A percentile compares a stretch with the other conserved stretches of the same genome.
Evolutionary conservation across 441 rosid species (phyloP).

Genomic region (Theobroma grandiflorum): DNA sequence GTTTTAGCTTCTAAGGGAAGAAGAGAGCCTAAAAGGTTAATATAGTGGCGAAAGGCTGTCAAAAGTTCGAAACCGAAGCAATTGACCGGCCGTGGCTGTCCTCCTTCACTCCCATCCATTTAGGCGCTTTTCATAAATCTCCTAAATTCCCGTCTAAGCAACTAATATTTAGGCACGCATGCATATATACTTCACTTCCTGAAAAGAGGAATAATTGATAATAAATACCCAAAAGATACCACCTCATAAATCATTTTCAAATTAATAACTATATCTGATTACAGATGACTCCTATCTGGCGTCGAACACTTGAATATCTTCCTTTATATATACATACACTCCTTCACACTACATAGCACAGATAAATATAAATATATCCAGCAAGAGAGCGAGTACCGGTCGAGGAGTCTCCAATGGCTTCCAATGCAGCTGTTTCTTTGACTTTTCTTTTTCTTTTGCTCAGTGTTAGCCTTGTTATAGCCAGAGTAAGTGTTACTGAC

Average conservation of each 20-base stretch:
- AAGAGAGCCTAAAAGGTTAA: neutral
- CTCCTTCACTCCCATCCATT: neutral
- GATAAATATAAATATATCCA: neutral
- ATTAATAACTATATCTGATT: neutral
- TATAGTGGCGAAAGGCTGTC: slow-evolving; percentile 9
- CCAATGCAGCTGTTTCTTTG: slow-evolving; percentile 34
- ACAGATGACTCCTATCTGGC: slow-evolving; percentile 53
- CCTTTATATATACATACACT: slow-evolving; percentile 22
- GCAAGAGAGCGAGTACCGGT: neutral
- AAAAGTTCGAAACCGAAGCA: slow-evolving; percentile 30
- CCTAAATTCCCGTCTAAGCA: slow-evolving; percentile 20
- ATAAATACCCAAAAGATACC: neutral
- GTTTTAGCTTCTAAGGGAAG: slow-evolving; percentile 7
- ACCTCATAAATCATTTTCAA: neutral
- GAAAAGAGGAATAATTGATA: neutral
- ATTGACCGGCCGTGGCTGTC: slow-evolving; percentile 17
- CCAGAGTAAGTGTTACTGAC: slow-evolving; percentile 23
- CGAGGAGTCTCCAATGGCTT: slow-evolving; percentile 28
- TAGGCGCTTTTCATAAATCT: slow-evolving; percentile 1
- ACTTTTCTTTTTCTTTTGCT: slow-evolving; percentile 31
- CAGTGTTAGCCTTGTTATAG: slow-evolving; percentile 18
- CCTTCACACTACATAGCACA: slow-evolving; percentile 15
- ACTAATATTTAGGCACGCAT: neutral
- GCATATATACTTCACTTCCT: neutral
- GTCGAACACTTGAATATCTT: slow-evolving; percentile 24